These are phyloP conservation scores for Astragalus glycyphyllos DNA, from an alignment of 306 rosid species.

Conservation along the genomic window DNA sequence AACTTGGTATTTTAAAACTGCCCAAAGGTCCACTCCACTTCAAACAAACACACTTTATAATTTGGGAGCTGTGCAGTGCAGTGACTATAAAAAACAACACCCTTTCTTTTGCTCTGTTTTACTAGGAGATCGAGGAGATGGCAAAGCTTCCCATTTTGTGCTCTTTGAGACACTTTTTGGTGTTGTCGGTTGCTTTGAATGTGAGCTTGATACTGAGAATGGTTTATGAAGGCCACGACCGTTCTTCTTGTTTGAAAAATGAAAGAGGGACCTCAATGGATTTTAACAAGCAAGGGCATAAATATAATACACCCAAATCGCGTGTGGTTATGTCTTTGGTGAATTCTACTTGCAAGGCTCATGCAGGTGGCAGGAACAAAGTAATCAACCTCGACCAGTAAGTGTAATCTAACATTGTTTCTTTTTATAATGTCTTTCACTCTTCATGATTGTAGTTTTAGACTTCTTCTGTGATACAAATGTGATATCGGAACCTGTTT, in stretches of 20 bases:
- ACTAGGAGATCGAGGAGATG: conserved; percentile 41
- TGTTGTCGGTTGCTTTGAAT: conserved; percentile 74
- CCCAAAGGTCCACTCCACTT: background rate
- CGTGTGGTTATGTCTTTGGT: conserved; percentile 38
- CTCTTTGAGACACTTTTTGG: conserved; percentile 59
- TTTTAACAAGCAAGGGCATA: conserved; percentile 26
- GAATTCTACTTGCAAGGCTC: conserved; percentile 31
- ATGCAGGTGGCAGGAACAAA: conserved; percentile 46
- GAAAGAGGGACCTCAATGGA: no score
- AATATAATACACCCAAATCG: conserved; percentile 34
- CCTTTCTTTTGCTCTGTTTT: conserved; percentile 30
- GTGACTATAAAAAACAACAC: no score
- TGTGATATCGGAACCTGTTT: no score
- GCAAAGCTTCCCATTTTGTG: conserved; percentile 42
- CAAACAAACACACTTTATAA: background rate
- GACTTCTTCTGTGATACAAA: no score
- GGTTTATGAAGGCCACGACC: conserved; percentile 36
- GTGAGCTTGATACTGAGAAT: conserved; percentile 63
- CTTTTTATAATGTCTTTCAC: background rate
- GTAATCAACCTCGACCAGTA: conserved; percentile 83
- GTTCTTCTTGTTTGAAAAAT: conserved; percentile 24
- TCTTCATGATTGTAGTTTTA: no score
- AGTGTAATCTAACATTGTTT: conserved; percentile 38
- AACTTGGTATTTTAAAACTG: background rate
- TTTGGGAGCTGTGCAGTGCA: no score